These are phyloP conservation scores for Trypanosoma avium DNA, from an alignment of 208 protist species.

Conservation along the genomic window DNA sequence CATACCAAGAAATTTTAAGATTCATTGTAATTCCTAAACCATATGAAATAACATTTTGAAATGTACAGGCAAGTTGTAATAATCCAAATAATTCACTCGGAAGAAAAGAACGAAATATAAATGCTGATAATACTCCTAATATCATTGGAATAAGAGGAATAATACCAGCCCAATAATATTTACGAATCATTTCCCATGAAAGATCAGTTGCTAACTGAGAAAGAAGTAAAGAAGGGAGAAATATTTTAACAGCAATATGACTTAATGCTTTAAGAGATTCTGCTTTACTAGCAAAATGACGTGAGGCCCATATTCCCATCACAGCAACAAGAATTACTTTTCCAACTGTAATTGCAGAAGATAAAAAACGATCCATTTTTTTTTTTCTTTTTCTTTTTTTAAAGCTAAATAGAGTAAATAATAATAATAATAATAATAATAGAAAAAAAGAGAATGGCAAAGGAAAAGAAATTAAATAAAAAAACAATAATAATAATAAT, in stretches of 20 bases:
- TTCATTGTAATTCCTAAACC: slow-evolving; percentile 38
- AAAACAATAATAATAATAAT: slow-evolving; percentile 8
- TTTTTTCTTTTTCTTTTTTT: neutral
- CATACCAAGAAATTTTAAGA: slow-evolving; percentile 35
- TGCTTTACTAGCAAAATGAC: slow-evolving; percentile 8
- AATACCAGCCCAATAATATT: slow-evolving; percentile 48
- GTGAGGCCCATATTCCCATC: slow-evolving; percentile 13
- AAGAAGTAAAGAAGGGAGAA: slow-evolving; percentile 27
- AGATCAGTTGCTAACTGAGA: slow-evolving; percentile 24
- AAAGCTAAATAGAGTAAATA: neutral
- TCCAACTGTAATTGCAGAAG: slow-evolving; percentile 19
- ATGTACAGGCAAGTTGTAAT: slow-evolving; percentile 40
- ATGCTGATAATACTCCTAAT: slow-evolving; percentile 25
- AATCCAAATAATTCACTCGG: slow-evolving; percentile 31
- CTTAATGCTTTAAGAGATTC: slow-evolving; percentile 22
- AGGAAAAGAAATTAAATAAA: neutral
- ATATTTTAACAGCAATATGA: slow-evolving; percentile 27
- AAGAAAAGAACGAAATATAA: slow-evolving; percentile 18
- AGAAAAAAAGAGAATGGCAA: neutral
- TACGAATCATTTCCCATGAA: slow-evolving; percentile 30
- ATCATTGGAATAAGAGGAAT: slow-evolving; percentile 51
- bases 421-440: neutral
- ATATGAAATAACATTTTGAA: slow-evolving; percentile 51
- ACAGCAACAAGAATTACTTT: slow-evolving; percentile 16
- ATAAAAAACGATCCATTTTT: slow-evolving; percentile 13